Base-by-base conservation (phyloP, 129 eudicot genomes). In the Glebionis coronaria region DNA sequence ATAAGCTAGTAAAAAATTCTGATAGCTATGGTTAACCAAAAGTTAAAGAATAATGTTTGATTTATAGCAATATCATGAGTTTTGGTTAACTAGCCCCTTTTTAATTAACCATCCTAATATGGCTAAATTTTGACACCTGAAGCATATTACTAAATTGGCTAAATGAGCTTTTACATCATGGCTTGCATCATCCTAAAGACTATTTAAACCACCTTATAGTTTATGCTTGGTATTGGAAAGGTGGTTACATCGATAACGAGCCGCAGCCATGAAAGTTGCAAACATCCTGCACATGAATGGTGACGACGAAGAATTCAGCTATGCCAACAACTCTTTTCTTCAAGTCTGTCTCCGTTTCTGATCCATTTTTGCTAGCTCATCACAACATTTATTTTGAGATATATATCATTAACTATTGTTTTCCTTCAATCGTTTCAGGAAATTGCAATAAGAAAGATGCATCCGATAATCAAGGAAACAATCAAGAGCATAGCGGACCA, bases 391-490 rank as follows among this genome's bases (percentile, higher is more conserved):
- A 31, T 9, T 31, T 31, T 31, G 5, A 31, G 40, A 31, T 31
- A 31, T 31, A 51, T 51, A 51, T 51, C 19, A 12, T 51, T 8
- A 28, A 28, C 44, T 55, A 10, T 20, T 21, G 5, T 10, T 12
- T 57, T 28, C 18, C 63, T 28, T 57, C 42, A 55, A 53, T 55
- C 10, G 21, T 55, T 57, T 28, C 44, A 58, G 64, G 64, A 29
- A 58, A 13, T 9, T 13, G 16, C n/a, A 9, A 58, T 58, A 58
- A 58, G 20, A 15, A 28, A 28, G 29, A 11, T 28, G 12, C 45
- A n/a, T 0, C 44, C 64, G 5, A 14, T 58, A 28, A 40, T 58
- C 6, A 58, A 29, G 16, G 20, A 58, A 28, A 28, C 16, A 12
- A 58, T 58, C 13, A 58, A 13, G 4, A 15, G 12, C 13, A 58